phyloP scores from a whole-genome alignment of 345 rosid species.

The Mangifera indica region DNA sequence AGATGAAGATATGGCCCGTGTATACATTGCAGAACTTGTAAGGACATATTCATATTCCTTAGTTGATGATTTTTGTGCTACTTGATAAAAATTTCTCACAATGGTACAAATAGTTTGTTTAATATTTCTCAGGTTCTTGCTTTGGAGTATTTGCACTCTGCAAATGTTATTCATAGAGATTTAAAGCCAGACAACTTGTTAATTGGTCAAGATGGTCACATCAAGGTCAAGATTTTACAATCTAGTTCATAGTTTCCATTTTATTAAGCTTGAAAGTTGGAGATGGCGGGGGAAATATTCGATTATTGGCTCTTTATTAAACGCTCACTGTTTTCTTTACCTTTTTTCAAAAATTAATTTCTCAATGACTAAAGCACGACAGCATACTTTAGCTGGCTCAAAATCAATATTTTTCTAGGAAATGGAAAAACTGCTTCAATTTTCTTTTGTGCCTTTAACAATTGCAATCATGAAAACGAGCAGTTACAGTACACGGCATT shows the following conservation, averaged over 20 bases:
- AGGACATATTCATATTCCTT: constrained; percentile 34
- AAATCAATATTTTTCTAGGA: not conserved
- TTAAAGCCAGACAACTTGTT: constrained; percentile 96
- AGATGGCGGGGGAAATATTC: constrained; percentile 2
- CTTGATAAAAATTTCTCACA: constrained; percentile 30
- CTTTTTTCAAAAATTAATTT: not conserved
- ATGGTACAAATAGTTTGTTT: constrained; percentile 34
- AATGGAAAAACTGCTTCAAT: not conserved
- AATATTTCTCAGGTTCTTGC: constrained; percentile 84
- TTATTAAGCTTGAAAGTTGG: constrained; percentile 9
- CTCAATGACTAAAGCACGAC: too few species aligned
- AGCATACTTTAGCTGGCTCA: not conserved
- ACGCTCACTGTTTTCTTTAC: not conserved
- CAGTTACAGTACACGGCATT: not conserved
- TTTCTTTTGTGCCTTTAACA: not conserved
- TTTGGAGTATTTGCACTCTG: constrained; percentile 91
- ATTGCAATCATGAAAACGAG: not conserved
- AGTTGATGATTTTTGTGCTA: constrained; percentile 6
- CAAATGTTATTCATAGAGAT: constrained; percentile 92
- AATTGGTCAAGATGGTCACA: constrained; percentile 97
- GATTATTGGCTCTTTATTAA: not conserved
- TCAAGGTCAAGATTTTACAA: constrained; percentile 64
- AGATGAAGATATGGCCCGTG: constrained; percentile 88
- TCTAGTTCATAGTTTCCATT: not conserved
- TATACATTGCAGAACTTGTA: constrained; percentile 95